These are phyloP conservation scores for Geotrichum candidum DNA, from an alignment of 1,139 yeast species.

Conservation along the genomic window DNA sequence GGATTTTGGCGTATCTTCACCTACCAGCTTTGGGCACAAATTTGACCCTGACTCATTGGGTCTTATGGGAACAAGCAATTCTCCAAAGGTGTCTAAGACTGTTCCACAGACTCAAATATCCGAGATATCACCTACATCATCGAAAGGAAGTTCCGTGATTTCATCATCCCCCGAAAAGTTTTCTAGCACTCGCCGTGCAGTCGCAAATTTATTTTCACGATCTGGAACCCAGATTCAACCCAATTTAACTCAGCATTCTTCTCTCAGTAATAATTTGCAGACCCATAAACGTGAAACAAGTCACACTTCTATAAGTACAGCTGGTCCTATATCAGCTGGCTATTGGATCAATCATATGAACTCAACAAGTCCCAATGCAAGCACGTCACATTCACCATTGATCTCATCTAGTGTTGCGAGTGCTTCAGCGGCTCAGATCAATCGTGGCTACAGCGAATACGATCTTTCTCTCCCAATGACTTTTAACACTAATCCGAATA, in stretches of 20 bases:
- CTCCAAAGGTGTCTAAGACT: background rate
- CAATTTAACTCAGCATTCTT: background rate
- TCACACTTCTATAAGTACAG: conserved; percentile 7
- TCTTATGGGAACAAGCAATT: background rate
- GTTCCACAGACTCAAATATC: background rate
- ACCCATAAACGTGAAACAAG: conserved; percentile 9
- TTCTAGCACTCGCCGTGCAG: conserved; percentile 22
- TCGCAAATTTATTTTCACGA: conserved; percentile 29
- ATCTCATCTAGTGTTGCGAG: conserved; percentile 6
- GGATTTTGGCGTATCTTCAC: conserved; percentile 13
- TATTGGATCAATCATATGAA: conserved; percentile 11
- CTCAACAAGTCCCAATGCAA: conserved; percentile 10
- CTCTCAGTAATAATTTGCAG: background rate
- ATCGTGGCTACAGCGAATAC: conserved; percentile 19
- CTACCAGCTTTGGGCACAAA: conserved; percentile 8
- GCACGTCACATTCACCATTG: conserved; percentile 12
- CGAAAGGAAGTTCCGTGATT: conserved; percentile 10
- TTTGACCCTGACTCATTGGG: conserved; percentile 8
- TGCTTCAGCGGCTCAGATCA: background rate
- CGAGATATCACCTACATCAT: conserved; percentile 6
- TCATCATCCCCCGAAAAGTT: conserved; percentile 27
- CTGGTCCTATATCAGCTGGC: conserved; percentile 7
- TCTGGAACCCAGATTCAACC: conserved; percentile 12
- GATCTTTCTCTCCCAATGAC: conserved; percentile 19
- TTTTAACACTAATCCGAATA: conserved; percentile 19